These are phyloP conservation scores for Moricandia arvensis DNA, from an alignment of 345 rosid species.

Conservation along the genomic window DNA sequence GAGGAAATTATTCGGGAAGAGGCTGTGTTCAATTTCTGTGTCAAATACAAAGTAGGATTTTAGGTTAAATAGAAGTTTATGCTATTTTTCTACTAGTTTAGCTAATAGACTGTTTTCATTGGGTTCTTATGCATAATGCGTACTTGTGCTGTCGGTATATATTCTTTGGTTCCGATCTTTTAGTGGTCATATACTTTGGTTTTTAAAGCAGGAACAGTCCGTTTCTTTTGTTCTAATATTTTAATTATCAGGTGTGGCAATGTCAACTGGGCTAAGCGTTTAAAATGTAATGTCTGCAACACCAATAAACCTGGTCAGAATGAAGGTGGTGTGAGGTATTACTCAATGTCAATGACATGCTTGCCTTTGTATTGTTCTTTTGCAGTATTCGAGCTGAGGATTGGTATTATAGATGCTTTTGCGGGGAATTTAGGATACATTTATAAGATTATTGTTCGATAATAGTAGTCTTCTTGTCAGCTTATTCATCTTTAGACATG, in stretches of 20 bases:
- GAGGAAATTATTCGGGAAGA: not conserved
- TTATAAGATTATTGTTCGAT: not conserved
- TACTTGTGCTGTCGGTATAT: not conserved
- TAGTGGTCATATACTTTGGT: not conserved
- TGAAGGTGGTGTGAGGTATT: slow-evolving; percentile 96
- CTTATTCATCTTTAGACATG: not conserved
- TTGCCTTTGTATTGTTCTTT: slow-evolving; percentile 3
- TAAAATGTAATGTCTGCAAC: slow-evolving; percentile 93
- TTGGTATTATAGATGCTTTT: not conserved
- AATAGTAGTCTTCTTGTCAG: not conserved
- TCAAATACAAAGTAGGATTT: not conserved
- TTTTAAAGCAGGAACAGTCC: not conserved
- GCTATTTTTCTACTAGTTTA: slow-evolving; percentile 1
- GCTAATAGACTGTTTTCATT: slow-evolving; percentile 1
- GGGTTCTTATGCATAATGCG: not conserved
- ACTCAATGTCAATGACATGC: not conserved
- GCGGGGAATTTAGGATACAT: not conserved
- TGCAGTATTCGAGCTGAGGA: not conserved
- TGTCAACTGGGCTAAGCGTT: slow-evolving; percentile 96
- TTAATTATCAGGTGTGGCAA: slow-evolving; percentile 80
- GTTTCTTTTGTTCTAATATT: not conserved
- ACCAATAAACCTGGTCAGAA: slow-evolving; percentile 94
- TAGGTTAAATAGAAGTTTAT: not conserved
- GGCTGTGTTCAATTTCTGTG: not conserved
- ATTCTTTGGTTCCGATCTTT: not conserved